Percentiles rank a stretch among this genome's conserved stretches.
Evolutionary conservation across 2,329 filamentous ascomycete species (phyloP).

Genomic region (Fusarium tricinctum): DNA sequence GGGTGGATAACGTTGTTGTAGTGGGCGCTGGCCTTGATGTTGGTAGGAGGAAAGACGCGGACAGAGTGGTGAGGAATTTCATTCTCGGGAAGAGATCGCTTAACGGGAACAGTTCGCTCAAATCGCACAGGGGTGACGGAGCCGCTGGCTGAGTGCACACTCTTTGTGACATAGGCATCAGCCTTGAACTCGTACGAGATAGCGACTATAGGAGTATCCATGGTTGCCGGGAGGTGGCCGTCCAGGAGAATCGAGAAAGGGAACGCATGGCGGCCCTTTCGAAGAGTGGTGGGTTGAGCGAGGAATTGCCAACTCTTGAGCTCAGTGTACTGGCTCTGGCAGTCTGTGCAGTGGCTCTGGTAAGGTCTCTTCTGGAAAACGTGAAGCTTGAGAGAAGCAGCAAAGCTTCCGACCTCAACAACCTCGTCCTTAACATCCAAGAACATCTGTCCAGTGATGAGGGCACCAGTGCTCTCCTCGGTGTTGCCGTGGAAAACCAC

Average conservation of each 20-base stretch:
- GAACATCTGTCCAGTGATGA: slow-evolving; percentile 86
- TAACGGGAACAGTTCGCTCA: slow-evolving; percentile 77
- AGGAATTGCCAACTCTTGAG: slow-evolving; percentile 86
- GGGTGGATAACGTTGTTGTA: slow-evolving; percentile 89
- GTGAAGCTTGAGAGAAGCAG: slow-evolving; percentile 78
- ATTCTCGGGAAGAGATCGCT: slow-evolving; percentile 80
- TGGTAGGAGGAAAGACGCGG: slow-evolving; percentile 95
- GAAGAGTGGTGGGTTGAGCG: slow-evolving; percentile 65
- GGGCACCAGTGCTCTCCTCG: slow-evolving; percentile 82
- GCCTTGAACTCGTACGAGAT: slow-evolving; percentile 86
- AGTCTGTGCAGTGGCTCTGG: slow-evolving; percentile 81
- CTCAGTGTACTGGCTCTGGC: slow-evolving; percentile 78
- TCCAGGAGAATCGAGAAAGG: slow-evolving; percentile 91
- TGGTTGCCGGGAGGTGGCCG: slow-evolving; percentile 87
- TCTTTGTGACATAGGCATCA: slow-evolving; percentile 71
- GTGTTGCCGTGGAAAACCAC: slow-evolving; percentile 85
- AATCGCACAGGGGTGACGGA: slow-evolving; percentile 70
- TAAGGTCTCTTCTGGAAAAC: slow-evolving; percentile 87
- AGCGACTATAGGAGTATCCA: slow-evolving; percentile 78
- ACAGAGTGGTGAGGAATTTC: slow-evolving; percentile 89
- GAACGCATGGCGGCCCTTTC: slow-evolving; percentile 76
- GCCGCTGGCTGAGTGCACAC: slow-evolving; percentile 57
- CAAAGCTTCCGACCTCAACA: slow-evolving; percentile 78
- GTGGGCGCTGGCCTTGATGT: slow-evolving; percentile 87
- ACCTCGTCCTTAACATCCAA: slow-evolving; percentile 77